A percentile compares a stretch with the other conserved stretches of the same genome.
These are phyloP conservation scores for Patellaria atrata DNA, from an alignment of 495 filamentous ascomycete genomes.

Conservation along the genomic window DNA sequence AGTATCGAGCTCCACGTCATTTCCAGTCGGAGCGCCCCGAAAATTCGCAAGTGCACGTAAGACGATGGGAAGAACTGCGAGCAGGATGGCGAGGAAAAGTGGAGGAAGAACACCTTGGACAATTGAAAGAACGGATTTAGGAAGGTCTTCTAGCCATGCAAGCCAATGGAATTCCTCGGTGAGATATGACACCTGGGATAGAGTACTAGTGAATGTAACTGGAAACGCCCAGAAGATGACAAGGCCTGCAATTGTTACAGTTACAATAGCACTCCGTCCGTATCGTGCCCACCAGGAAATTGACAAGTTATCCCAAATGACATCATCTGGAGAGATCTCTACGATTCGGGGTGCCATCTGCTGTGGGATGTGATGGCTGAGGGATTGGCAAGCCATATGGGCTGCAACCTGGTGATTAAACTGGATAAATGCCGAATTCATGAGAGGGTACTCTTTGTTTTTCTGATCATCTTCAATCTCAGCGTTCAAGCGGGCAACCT, in stretches of 20 bases:
- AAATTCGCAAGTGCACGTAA: slow-evolving; percentile 58
- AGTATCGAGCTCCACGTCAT: slow-evolving; percentile 62
- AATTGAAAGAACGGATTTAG: slow-evolving; percentile 50
- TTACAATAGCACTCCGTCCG: slow-evolving; percentile 51
- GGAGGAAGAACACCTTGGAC: slow-evolving; percentile 82
- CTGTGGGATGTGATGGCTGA: slow-evolving; percentile 83
- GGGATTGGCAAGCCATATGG: slow-evolving; percentile 92
- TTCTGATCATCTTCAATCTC: slow-evolving; percentile 90
- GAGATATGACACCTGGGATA: slow-evolving; percentile 62
- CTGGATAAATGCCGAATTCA: slow-evolving; percentile 97
- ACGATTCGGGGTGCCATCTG: slow-evolving; percentile 88
- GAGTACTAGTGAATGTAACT: slow-evolving; percentile 69
- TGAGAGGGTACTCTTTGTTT: slow-evolving; percentile 77
- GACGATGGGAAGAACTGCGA: slow-evolving; percentile 66
- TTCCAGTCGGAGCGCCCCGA: slow-evolving; percentile 74
- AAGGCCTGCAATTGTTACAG: slow-evolving; percentile 52
- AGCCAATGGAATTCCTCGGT: slow-evolving; percentile 52
- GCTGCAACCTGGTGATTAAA: slow-evolving; percentile 97
- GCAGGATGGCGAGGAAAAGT: slow-evolving; percentile 59
- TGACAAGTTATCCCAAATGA: slow-evolving; percentile 97
- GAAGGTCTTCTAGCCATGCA: slow-evolving; percentile 47
- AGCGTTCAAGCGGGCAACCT: slow-evolving; percentile 75
- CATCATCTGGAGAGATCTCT: slow-evolving; percentile 85
- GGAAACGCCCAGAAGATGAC: slow-evolving; percentile 85
- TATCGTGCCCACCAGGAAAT: slow-evolving; percentile 92